Percentiles rank a stretch among this genome's conserved stretches.
These are phyloP conservation scores for Neofusicoccum parvum DNA, from an alignment of 2,329 filamentous ascomycete genomes.

Conservation along the genomic window DNA sequence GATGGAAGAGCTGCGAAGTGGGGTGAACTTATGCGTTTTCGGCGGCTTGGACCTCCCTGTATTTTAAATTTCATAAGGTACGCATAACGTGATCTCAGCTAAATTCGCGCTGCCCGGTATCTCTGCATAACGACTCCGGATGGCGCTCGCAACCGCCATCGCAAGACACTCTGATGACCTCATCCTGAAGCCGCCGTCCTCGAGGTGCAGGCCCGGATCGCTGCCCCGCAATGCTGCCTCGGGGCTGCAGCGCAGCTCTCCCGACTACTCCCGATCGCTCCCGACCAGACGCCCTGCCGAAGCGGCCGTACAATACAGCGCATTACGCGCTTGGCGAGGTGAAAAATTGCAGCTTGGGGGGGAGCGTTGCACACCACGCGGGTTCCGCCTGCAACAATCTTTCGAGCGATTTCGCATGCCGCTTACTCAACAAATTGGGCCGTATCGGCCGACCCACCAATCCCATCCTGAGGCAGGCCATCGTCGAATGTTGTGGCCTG, in stretches of 20 bases:
- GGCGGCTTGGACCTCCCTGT: not conserved
- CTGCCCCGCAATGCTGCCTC: constrained; percentile 18
- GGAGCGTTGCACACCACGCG: not conserved
- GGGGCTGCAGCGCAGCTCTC: constrained; percentile 7
- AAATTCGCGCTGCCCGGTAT: not conserved
- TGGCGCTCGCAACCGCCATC: not conserved
- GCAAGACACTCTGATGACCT: constrained; percentile 9
- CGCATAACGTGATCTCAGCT: constrained; percentile 5
- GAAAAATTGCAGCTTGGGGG: not conserved
- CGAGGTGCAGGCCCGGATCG: too few relatives aligned
- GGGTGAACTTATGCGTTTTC: constrained; percentile 17
- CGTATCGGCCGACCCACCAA: constrained; percentile 16
- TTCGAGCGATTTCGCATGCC: constrained; percentile 15
- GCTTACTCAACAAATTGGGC: constrained; percentile 9
- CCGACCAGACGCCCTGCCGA: not conserved
- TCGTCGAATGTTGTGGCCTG: constrained; percentile 20
- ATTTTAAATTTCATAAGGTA: not conserved
- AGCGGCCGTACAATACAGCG: not conserved
- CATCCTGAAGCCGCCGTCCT: too few relatives aligned
- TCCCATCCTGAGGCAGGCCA: constrained; percentile 14
- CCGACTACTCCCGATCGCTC: constrained; percentile 15
- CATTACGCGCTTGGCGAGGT: too few relatives aligned
- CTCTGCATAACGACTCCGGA: too few relatives aligned
- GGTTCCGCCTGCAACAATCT: not conserved
- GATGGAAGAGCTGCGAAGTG: constrained; percentile 6